phyloP scores from a whole-genome alignment of 306 rosid species.

The Inga leiocalycina region DNA sequence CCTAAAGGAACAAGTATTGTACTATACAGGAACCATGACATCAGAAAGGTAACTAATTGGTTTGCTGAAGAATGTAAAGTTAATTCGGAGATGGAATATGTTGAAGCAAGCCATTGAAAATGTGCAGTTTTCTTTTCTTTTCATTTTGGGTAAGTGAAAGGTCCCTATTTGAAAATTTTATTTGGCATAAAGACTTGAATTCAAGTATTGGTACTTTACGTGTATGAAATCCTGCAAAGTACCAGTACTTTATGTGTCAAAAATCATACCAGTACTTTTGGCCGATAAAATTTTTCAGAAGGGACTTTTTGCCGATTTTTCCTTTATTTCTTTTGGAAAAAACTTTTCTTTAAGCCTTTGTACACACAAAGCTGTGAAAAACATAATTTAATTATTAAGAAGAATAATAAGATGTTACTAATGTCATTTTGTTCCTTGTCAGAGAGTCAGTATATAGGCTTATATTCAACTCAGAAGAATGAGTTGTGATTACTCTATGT shows the following conservation, averaged over 20 bases:
- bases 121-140: slow-evolving; percentile 3
- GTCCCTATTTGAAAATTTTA: too few species aligned
- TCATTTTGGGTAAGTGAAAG: not conserved
- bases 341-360: not conserved
- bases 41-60: slow-evolving; percentile 75
- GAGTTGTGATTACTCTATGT: slow-evolving; percentile 20
- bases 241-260: too few species aligned
- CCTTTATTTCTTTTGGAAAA: not conserved
- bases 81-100: slow-evolving; percentile 18
- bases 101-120: slow-evolving; percentile 24
- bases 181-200: too few species aligned
- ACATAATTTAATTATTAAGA: not conserved
- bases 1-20: slow-evolving; percentile 96
- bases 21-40: slow-evolving; percentile 84
- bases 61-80: slow-evolving; percentile 16
- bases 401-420: not conserved
- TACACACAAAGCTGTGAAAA: slow-evolving; percentile 17
- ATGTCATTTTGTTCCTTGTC: slow-evolving; percentile 6
- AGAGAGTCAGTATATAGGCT: not conserved
- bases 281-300: too few species aligned
- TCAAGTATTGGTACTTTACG: too few species aligned
- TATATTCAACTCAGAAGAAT: slow-evolving; percentile 12
- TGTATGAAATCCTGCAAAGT: too few species aligned
- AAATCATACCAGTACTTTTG: too few species aligned
- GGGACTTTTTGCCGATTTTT: too few species aligned